A percentile compares a stretch with the other conserved stretches of the same genome.
These are phyloP conservation scores for Blastocystis sp. DNA, from an alignment of 352 stramenopile species.

Conservation along the genomic window DNA sequence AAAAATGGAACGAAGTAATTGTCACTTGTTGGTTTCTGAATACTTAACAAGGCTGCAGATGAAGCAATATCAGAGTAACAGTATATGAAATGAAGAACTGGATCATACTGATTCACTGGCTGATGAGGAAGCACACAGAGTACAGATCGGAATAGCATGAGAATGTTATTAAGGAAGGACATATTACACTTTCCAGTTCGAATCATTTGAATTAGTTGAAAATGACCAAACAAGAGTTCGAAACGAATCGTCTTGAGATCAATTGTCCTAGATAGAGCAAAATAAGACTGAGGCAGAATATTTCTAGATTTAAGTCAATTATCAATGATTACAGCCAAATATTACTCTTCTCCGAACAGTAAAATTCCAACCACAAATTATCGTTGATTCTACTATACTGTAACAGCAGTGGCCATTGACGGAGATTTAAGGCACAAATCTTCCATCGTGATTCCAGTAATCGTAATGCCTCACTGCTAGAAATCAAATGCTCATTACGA, in stretches of 20 bases:
- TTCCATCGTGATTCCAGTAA: slow-evolving; percentile 8
- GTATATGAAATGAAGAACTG: background rate
- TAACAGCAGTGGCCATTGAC: background rate
- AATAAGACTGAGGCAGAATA: too few relatives aligned
- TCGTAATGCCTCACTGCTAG: background rate
- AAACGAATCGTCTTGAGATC: background rate
- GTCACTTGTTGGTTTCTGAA: background rate
- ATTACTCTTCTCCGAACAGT: slow-evolving; percentile 33
- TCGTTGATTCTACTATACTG: slow-evolving; percentile 24
- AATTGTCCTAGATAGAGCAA: background rate
- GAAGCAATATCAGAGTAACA: background rate
- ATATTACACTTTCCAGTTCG: background rate
- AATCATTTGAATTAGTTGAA: background rate
- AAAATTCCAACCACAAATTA: background rate
- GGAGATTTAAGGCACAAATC: background rate
- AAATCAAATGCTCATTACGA: slow-evolving; percentile 4
- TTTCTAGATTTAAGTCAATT: background rate
- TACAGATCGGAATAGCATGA: background rate
- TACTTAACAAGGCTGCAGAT: background rate
- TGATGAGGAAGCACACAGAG: background rate
- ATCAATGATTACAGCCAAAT: slow-evolving; percentile 8
- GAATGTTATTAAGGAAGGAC: too few relatives aligned
- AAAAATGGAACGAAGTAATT: background rate
- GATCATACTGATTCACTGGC: background rate
- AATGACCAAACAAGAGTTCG: background rate